phyloP scores from a whole-genome alignment of 2,329 filamentous ascomycete genomes.

The Aspergillus oerlinghausenensis region DNA sequence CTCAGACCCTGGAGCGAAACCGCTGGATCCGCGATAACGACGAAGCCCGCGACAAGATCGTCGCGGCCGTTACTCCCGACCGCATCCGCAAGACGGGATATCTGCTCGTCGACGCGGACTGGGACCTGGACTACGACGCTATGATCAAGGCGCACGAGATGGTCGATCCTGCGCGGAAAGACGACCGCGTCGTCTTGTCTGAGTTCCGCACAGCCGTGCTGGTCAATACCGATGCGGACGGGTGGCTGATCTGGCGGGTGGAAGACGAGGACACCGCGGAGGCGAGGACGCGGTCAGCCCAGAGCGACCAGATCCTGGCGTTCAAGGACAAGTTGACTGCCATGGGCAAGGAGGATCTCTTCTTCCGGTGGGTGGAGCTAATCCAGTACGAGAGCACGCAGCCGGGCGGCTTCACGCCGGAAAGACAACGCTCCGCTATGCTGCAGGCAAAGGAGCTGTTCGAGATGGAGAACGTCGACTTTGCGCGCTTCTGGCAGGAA shows the following conservation, averaged over 20 bases:
- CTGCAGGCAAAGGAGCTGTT: constrained; percentile 73
- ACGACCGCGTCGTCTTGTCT: constrained; percentile 48
- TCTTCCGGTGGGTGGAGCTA: constrained; percentile 89
- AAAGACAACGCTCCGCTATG: constrained; percentile 68
- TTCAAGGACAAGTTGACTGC: constrained; percentile 72
- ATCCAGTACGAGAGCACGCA: constrained; percentile 80
- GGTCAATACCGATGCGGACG: constrained; percentile 62
- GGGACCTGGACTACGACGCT: constrained; percentile 78
- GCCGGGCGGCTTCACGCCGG: constrained; percentile 71
- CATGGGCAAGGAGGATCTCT: constrained; percentile 80
- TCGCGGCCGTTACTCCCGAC: constrained; percentile 64
- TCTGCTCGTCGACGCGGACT: constrained; percentile 75
- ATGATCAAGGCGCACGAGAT: constrained; percentile 72
- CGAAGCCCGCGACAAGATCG: constrained; percentile 52
- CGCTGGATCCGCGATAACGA: constrained; percentile 48
- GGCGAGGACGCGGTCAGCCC: constrained; percentile 32
- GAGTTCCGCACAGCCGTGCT: constrained; percentile 69
- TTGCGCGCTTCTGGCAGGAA: constrained; percentile 72
- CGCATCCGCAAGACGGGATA: constrained; percentile 80
- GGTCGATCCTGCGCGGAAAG: constrained; percentile 48
- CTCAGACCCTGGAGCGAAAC: constrained; percentile 51
- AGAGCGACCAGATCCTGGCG: constrained; percentile 65
- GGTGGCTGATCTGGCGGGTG: constrained; percentile 63
- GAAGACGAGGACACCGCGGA: constrained; percentile 52
- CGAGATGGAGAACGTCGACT: constrained; percentile 69